A percentile compares a stretch with the other conserved stretches of the same genome.
Conservation (phyloP, 2,329 filamentous ascomycete species). For the Ambrosiella beaveri region DNA sequence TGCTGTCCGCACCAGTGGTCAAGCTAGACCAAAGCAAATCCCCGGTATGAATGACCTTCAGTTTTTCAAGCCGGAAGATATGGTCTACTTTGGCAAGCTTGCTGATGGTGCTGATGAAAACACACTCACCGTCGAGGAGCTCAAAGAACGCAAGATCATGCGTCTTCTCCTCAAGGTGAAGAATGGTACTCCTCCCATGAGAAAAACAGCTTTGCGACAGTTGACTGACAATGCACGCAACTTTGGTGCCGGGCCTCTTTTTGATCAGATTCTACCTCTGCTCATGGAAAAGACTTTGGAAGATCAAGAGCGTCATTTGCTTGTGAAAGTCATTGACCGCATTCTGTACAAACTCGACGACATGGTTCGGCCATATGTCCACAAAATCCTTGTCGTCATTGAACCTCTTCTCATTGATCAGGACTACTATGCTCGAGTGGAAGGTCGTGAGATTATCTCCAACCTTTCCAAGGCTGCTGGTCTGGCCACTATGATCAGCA, state of each 20-base stretch:
- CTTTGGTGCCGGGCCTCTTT: conserved; percentile 84
- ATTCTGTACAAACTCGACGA: conserved; percentile 98
- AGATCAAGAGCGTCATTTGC: conserved; percentile 90
- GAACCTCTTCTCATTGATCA: conserved; percentile 98
- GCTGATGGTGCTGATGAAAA: conserved; percentile 91
- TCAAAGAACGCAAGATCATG: conserved; percentile 99
- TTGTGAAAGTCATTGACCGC: conserved; percentile 98
- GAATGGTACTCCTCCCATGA: conserved; percentile 96
- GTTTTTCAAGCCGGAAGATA: conserved; percentile 97
- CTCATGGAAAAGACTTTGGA: conserved; percentile 98
- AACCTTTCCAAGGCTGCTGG: conserved; percentile 94
- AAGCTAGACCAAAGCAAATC: conserved; percentile 86
- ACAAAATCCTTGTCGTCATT: conserved; percentile 97
- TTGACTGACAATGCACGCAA: conserved; percentile 93
- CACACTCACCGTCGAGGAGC: conserved; percentile 74
- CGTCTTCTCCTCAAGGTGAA: conserved; percentile 91
- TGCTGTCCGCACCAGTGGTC: conserved; percentile 63
- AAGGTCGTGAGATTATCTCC: conserved; percentile 96
- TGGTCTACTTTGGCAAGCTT: conserved; percentile 96
- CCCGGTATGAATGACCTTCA: conserved; percentile 90
- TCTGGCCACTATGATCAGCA: conserved; percentile 96
- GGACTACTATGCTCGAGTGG: conserved; percentile 96
- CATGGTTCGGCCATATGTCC: conserved; percentile 84
- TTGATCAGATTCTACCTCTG: conserved; percentile 91
- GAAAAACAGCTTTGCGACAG: conserved; percentile 92